Evolutionary conservation across 768 basidiomycete species (phyloP), one percentile per base, ranked within the genome.

Genomic region (Tricholoma flavovirens): DNA sequence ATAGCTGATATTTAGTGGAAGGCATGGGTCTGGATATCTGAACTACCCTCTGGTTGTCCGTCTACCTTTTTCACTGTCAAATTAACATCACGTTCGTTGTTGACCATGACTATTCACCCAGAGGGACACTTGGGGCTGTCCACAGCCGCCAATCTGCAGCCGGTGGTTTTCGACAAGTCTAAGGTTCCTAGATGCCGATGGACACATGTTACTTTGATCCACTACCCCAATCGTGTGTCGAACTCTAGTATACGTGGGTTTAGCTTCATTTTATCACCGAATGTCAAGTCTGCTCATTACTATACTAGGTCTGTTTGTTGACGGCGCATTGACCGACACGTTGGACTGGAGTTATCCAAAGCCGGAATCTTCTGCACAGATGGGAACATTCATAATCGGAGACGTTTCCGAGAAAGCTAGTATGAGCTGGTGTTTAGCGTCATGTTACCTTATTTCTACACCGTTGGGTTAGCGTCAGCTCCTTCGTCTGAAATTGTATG

Each of bases 161-260:
- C 76, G 3, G 69, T 69, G 5, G 61, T 78, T 4, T 75, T 87
- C 51, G 68, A 77, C 7, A 70, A 79, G 52, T 68, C 78, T 1
- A 71, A 70, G 36, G 64, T 90, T 11, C 70, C 75, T 30, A 81
- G 77, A 54, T 73, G 74, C 6, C 79, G 84, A 8, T 93, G 91
- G 90, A 83, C 83, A 0, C 90, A 93, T 63, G 59, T 93, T 10
- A 64, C 79, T 0, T 69, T 93, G 15, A 82, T 88, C 6, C 81
- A 88, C 63, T 76, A 88, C 64, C 82, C 86, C 0, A 78, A 82
- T 56, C 73, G 76, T 46, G 69, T 73, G 5, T 73, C 79, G 4
- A 79, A 77, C 53, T 82, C 87, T 0, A 81, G 77, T 49, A 74
- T 89, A 54, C 82, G 89, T 88, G 67, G 60, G 81, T 71, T 51